Conservation (phyloP, 2,329 filamentous ascomycete species). For the Aureobasidium namibiae region DNA sequence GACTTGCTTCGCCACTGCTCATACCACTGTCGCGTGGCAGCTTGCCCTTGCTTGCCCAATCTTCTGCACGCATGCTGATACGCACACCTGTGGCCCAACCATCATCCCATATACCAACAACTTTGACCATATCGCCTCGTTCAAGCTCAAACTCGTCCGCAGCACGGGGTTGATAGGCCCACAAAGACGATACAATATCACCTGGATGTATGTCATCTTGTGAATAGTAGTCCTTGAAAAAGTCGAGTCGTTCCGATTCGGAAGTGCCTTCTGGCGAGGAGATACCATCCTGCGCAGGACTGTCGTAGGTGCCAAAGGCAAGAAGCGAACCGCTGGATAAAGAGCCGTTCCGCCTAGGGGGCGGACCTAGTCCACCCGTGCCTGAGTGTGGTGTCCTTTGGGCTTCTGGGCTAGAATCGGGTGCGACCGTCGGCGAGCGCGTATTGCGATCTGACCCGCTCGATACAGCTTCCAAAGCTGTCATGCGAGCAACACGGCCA, state of each 20-base stretch:
- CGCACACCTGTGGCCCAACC: slow-evolving; percentile 94
- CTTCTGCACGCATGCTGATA: slow-evolving; percentile 73
- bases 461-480: slow-evolving; percentile 72
- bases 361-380: slow-evolving; percentile 42
- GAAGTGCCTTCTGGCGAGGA: slow-evolving; percentile 86
- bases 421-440: slow-evolving; percentile 39
- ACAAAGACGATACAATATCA: slow-evolving; percentile 82
- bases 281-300: slow-evolving; percentile 64
- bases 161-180: slow-evolving; percentile 93
- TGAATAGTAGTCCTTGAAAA: slow-evolving; percentile 98
- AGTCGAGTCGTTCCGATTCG: slow-evolving; percentile 89
- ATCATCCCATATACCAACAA: slow-evolving; percentile 98
- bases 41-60: slow-evolving; percentile 64
- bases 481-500: slow-evolving; percentile 90
- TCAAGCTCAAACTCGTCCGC: slow-evolving; percentile 89
- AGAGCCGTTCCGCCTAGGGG: slow-evolving; percentile 70
- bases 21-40: slow-evolving; percentile 88
- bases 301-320: slow-evolving; percentile 46
- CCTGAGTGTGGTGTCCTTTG: slow-evolving; percentile 36
- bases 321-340: slow-evolving; percentile 75
- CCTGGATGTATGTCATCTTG: slow-evolving; percentile 90
- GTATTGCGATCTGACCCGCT: slow-evolving; percentile 46
- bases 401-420: slow-evolving; percentile 52
- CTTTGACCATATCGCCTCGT: slow-evolving; percentile 94
- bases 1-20: slow-evolving; percentile 58